These are phyloP conservation scores for Cordyceps pruinosa DNA, from an alignment of 2,329 filamentous ascomycete genomes.

Conservation along the genomic window DNA sequence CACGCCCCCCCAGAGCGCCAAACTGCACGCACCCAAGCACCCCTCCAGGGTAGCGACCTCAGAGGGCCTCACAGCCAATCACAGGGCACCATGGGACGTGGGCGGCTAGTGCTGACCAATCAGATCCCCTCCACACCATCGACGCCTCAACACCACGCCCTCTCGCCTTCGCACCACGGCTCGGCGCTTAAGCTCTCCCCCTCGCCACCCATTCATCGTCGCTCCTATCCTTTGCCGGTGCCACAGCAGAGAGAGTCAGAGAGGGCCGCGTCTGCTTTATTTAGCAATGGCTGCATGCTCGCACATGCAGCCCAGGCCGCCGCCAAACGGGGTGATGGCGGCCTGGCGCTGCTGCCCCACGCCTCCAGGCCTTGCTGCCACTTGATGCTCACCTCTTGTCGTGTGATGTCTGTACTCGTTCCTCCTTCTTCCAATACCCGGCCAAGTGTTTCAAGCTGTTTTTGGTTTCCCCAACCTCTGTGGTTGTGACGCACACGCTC, in stretches of 20 bases:
- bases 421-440: not conserved
- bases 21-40: not conserved
- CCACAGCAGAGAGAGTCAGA: not conserved
- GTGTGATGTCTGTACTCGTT: not conserved
- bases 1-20: not conserved
- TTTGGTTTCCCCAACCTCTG: not conserved
- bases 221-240: not conserved
- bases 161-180: not conserved
- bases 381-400: slow-evolving; percentile 10
- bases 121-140: not conserved
- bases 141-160: not conserved
- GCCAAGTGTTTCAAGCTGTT: not conserved
- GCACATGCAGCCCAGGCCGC: not conserved
- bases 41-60: not conserved
- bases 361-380: not conserved
- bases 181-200: not conserved
- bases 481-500: slow-evolving; percentile 7
- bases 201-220: slow-evolving; percentile 2
- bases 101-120: slow-evolving; percentile 10
- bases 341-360: not conserved
- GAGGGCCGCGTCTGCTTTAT: not conserved
- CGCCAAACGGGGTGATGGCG: not conserved
- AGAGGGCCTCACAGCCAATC: not conserved
- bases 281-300: not conserved
- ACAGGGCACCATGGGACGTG: not conserved